A percentile compares a stretch with the other conserved stretches of the same genome.
phyloP scores from a whole-genome alignment of 768 basidiomycete species.

The Boletus bicolor region DNA sequence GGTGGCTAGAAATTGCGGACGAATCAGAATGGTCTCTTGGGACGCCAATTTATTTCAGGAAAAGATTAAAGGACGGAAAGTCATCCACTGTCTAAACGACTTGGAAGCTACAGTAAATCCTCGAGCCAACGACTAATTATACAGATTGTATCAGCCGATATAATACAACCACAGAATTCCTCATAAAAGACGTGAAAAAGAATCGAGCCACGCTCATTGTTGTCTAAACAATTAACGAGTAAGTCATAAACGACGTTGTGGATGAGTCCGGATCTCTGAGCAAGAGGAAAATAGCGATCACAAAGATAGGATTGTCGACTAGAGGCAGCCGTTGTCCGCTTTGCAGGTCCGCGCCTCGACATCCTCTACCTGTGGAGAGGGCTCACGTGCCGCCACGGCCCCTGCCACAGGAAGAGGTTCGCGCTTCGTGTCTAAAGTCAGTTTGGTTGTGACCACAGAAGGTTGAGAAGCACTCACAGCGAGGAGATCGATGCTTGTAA shows the following conservation, averaged over 20 bases:
- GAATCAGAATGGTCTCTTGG: too few relatives aligned
- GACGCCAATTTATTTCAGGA: too few relatives aligned
- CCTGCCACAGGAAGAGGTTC: constrained; percentile 9
- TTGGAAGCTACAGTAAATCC: neutral
- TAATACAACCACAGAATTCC: constrained; percentile 16
- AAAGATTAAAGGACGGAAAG: too few relatives aligned
- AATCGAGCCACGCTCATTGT: constrained; percentile 1
- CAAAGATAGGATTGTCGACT: neutral
- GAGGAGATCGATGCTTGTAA: constrained; percentile 6
- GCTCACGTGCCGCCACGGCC: constrained; percentile 7
- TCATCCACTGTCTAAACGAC: too few relatives aligned
- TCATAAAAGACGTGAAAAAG: neutral
- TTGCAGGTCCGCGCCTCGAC: constrained; percentile 14
- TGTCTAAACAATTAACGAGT: neutral
- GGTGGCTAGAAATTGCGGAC: too few relatives aligned
- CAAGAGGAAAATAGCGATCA: neutral
- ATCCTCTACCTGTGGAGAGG: constrained; percentile 4
- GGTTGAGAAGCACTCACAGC: constrained; percentile 10
- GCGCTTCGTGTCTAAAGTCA: constrained; percentile 10
- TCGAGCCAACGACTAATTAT: constrained; percentile 14
- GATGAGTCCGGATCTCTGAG: neutral
- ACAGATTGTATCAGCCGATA: constrained; percentile 24
- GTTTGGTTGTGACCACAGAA: neutral
- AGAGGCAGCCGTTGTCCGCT: constrained; percentile 11
- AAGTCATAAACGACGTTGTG: neutral